Evolutionary conservation across 805 yeast genomes (phyloP).

Genomic region (Tetrapisispora taiwanensis): DNA sequence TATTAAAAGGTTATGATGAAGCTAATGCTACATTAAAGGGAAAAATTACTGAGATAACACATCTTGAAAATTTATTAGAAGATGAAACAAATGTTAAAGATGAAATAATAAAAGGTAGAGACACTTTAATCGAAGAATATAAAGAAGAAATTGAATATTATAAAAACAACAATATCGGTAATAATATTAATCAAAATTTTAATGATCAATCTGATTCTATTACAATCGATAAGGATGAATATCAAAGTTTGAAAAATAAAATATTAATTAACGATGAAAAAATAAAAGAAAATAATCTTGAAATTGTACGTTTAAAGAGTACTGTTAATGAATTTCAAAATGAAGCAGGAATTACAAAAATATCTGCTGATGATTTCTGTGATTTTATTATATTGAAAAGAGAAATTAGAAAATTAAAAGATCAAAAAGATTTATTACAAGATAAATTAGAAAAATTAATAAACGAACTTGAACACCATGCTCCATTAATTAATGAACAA

Average conservation of each 20-base stretch:
- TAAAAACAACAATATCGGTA: neutral
- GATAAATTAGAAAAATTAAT: constrained; percentile 59
- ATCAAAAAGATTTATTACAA: constrained; percentile 59
- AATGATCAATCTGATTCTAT: constrained; percentile 10
- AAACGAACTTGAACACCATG: constrained; percentile 62
- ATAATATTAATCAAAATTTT: neutral
- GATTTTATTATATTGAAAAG: constrained; percentile 56
- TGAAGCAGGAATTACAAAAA: neutral
- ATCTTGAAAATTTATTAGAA: constrained; percentile 16
- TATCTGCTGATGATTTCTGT: constrained; percentile 34
- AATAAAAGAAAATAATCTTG: constrained; percentile 26
- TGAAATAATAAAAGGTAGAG: neutral
- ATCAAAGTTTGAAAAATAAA: constrained; percentile 22
- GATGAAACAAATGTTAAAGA: constrained; percentile 25
- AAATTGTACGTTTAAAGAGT: constrained; percentile 33
- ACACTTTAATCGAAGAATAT: constrained; percentile 33
- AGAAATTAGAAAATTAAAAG: constrained; percentile 54
- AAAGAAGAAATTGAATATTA: constrained; percentile 42
- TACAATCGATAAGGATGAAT: neutral
- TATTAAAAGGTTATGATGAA: constrained; percentile 31
- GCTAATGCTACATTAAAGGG: constrained; percentile 34
- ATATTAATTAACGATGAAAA: constrained; percentile 16
- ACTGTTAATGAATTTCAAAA: constrained; percentile 35
- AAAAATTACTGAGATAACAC: constrained; percentile 33
- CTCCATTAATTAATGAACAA: constrained; percentile 35